Base-by-base conservation (phyloP, 1,139 yeast genomes). In the Suhomyces atakaporum region DNA sequence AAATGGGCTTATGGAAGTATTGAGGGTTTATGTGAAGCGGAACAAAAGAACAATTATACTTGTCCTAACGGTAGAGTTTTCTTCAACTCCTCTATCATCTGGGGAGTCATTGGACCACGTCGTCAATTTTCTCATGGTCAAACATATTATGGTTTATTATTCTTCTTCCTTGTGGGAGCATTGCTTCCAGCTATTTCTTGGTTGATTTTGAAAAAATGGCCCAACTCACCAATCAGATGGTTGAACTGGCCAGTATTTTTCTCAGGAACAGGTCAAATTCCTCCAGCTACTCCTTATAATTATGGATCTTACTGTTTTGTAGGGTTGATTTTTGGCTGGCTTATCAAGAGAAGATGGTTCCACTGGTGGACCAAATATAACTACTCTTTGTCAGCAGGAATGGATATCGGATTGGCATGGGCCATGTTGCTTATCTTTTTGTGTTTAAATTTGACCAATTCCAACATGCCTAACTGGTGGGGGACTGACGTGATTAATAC, bases 291-390 rank as follows among this genome's bases (percentile, higher is more conserved):
- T 29, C 64, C 73, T 31, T 68, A 64, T 56, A 69, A 63, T 49
- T 69, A 66, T 44, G 58, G 68, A 16, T 60, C 77, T 7, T 68
- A 65, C 54, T 66, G 67, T 50, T 50, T 53, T 21, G 67, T 61
- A 42, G 70, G 68, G 23, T 37, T 60, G 44, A 43, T 55, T 40
- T 66, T 68, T 43, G 60, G 63, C 29, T 52, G 51, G 56, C 62
- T 44, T 52, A 56, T 67, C 36, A 66, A 67, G 55, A 62, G 55
- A 44, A 63, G 51, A 46, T 66, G 58, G 58, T 73, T 75, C 53
- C 69, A 69, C 45, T 80, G 84, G 85, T 80, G 84, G 84, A 63
- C 77, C 29, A 79, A 79, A 62, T 80, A 80, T 62, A 77, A 77
- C 55, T 79, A 76, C 52, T 63, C 77, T 16, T 60, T 79, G 41